These are phyloP conservation scores for Eutypella sp. DNA, from an alignment of 2,329 filamentous ascomycete species.

Conservation along the genomic window DNA sequence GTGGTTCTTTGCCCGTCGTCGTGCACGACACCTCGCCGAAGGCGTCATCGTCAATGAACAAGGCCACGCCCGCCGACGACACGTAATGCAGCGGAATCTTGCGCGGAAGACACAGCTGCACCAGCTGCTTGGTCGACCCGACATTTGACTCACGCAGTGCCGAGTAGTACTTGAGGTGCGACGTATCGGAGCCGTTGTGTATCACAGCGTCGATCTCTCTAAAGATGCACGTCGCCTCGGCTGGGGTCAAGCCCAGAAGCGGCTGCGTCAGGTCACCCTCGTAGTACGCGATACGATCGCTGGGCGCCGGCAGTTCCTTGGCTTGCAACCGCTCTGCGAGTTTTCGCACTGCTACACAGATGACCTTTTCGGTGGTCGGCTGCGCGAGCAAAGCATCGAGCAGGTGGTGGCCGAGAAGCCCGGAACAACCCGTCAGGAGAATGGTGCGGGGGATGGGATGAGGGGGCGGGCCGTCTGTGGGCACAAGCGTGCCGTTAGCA, in stretches of 20 bases:
- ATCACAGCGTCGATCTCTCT: background rate
- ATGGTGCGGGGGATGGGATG: background rate
- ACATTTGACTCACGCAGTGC: slow-evolving; percentile 1
- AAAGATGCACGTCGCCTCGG: slow-evolving; percentile 4
- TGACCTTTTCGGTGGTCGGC: slow-evolving; percentile 1
- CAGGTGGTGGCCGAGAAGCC: slow-evolving; percentile 3
- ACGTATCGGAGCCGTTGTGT: background rate
- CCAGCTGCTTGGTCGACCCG: background rate
- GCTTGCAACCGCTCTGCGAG: background rate
- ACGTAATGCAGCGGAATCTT: slow-evolving; percentile 27
- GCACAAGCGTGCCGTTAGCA: too few species aligned
- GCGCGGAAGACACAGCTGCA: slow-evolving; percentile 1
- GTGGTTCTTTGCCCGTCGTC: slow-evolving; percentile 1
- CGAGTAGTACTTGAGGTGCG: slow-evolving; percentile 2
- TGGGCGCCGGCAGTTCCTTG: background rate
- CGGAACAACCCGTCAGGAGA: slow-evolving; percentile 6
- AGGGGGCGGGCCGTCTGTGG: background rate
- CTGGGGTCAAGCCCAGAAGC: slow-evolving; percentile 3
- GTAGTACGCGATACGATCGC: background rate
- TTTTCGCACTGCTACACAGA: slow-evolving; percentile 7
- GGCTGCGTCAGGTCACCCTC: slow-evolving; percentile 5
- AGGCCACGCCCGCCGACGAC: slow-evolving; percentile 18
- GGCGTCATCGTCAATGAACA: background rate
- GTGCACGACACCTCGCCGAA: slow-evolving; percentile 2
- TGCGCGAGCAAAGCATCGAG: background rate